Evolutionary conservation across 139 green algal genomes (phyloP).

Genomic region (Chlamydomonas urium): DNA sequence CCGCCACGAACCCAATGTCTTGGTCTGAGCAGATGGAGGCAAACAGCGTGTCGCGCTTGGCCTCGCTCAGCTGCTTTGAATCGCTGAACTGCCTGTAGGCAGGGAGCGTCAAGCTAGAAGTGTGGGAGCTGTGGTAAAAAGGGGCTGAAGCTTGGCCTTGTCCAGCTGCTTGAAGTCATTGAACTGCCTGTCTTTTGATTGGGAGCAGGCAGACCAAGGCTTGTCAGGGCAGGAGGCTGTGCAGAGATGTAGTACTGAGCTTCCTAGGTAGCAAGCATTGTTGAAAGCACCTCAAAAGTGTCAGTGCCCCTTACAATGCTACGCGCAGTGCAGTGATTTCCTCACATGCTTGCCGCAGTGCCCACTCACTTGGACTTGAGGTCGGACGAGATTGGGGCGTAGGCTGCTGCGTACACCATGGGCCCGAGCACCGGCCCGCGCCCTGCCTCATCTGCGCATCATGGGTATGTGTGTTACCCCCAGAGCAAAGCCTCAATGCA

Average conservation of each 20-base stretch:
- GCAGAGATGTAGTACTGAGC: background rate
- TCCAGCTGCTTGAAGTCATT: slow-evolving; percentile 79
- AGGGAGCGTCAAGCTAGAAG: background rate
- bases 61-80: slow-evolving; percentile 77
- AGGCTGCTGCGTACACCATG: slow-evolving; percentile 78
- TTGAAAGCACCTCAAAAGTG: no score
- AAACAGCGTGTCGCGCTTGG: slow-evolving; percentile 65
- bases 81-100: slow-evolving; percentile 44
- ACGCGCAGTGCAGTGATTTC: no score
- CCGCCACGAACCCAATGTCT: slow-evolving; percentile 51
- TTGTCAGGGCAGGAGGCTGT: no score
- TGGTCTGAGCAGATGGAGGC: slow-evolving; percentile 42
- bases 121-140: slow-evolving; percentile 46
- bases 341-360: no score
- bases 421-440: slow-evolving; percentile 58
- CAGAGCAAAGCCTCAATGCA: no score
- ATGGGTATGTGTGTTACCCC: no score
- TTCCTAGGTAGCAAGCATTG: no score
- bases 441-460: slow-evolving; percentile 28
- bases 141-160: slow-evolving; percentile 52
- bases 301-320: no score
- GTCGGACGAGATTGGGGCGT: slow-evolving; percentile 4
- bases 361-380: slow-evolving; percentile 2
- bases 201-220: no score
- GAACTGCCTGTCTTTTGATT: slow-evolving; percentile 6